Evolutionary conservation across 192 early-diverging fungal genomes (phyloP), one percentile per base, ranked within the genome.

Genomic region (Linnemannia schmuckeri): DNA sequence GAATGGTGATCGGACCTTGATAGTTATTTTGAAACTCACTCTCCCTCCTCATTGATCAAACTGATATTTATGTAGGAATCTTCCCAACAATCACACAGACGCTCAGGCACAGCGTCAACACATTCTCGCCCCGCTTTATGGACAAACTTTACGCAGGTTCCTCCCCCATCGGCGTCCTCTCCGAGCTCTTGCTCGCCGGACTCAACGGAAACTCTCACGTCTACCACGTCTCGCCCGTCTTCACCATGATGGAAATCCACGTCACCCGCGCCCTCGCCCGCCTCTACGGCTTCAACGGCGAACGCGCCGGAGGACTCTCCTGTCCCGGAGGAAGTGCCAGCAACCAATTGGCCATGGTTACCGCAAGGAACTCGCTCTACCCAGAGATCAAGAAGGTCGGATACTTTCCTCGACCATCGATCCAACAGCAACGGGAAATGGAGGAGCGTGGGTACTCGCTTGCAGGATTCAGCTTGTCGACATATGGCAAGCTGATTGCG

Each of bases 181-280:
- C 92, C 20, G 96, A 97, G 82, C 79, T 96, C 6, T 88, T 96
- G 22, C 79, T 94, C 44, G 92, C 91, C 0, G 81, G 94, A 37
- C 89, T 97, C 35, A 97, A 97, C 88, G 92, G 91, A 76, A 97
- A 97, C 85, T 88, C 91, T 0, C 96, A 96, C 75, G 96, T 97
- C 37, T 95, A 94, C 79, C 89, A 90, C 72, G 93, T 93, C 22
- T 95, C 94, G 20, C 96, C 96, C 1, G 93, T 93, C 1, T 89
- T 93, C 33, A 93, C 94, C 7, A 75, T 96, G 4, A 93, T 97
- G 80, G 96, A 97, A 81, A 88, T 91, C 24, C 80, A 89, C 33
- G 91, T 94, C 15, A 92, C 93, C 6, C 52, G 79, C 8, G 89
- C 88, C 35, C 42, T 91, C 0, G 92, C 89, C 13, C 72, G 85